Base-by-base conservation (phyloP, 1,284 basidiomycete species). In the Tylopilus sp. region DNA sequence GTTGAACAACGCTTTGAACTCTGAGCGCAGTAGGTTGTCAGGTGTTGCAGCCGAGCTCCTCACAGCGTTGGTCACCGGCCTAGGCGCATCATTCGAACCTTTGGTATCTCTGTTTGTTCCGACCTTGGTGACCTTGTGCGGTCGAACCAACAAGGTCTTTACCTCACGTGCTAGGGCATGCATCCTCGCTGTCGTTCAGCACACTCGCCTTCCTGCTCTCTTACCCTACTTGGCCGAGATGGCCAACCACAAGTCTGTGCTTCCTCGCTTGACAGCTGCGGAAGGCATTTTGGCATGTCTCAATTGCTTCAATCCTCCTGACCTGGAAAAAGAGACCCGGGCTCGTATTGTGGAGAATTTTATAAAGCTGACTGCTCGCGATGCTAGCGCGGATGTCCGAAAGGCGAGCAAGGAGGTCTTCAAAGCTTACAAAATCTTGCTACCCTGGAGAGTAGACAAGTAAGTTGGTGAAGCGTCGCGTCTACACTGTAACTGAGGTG, bases 141-240 rank as follows among this genome's bases (percentile, higher is more conserved):
- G 79, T 31, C 79, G 89, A n/a, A 77, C 89, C 12, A 92, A 88
- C 74, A 93, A 91, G 66, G 81, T 93, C 44, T 82, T 89, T 63
- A 70, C 84, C 53, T 75, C 74, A 38, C 81, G 89, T 26, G 81
- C 87, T 6, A 78, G 75, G 52, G 63, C 74, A 1, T 83, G 81
- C 58, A 75, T 92, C 26, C 62, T 76, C 28, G 63, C 72, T 29
- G 76, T 92, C 52, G 76, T 92, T 48, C 79, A 86, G 51, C 70
- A 79, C 42, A 87, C 88, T 0, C 85, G 85, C 53, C 75, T 86
- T n/a, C 78, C 86, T 6, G 64, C 75, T 6, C 75, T 92, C 47
- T 67, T 92, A 10, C 72, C 83, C 0, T 78, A 81, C 60, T 73
- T 92, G 16, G 65, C 76, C 5, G 77, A 81, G 31, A 74, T 79